These are phyloP conservation scores for Aspergillus novoparasiticus DNA, from an alignment of 2,329 filamentous ascomycete genomes.

Conservation along the genomic window DNA sequence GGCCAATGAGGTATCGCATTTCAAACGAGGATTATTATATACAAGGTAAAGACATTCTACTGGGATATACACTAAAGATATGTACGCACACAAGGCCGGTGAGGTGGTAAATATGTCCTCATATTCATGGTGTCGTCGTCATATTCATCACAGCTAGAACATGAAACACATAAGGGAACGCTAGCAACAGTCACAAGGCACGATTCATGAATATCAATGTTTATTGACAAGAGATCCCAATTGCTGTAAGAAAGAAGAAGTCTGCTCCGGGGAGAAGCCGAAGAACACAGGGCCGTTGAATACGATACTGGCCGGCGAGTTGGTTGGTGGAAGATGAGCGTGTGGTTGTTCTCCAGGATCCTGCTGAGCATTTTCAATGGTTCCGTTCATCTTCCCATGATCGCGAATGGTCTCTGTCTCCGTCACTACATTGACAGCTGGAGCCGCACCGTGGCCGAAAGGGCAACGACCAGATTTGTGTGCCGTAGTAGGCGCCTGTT, in stretches of 20 bases:
- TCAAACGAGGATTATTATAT: not conserved
- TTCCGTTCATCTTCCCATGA: conserved; percentile 12
- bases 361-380: conserved; percentile 6
- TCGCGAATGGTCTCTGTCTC: conserved; percentile 21
- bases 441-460: conserved; percentile 34
- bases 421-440: conserved; percentile 15
- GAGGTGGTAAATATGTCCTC: not conserved
- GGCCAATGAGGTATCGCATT: not conserved
- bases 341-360: conserved; percentile 9
- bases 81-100: not conserved
- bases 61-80: not conserved
- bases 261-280: conserved; percentile 82
- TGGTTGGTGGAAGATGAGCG: conserved; percentile 12
- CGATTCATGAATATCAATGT: not conserved
- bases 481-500: conserved; percentile 6
- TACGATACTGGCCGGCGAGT: conserved; percentile 66
- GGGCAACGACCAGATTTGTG: conserved; percentile 37
- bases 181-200: not conserved
- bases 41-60: not conserved
- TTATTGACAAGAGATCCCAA: conserved; percentile 33
- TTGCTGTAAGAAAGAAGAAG: conserved; percentile 72
- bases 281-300: conserved; percentile 95
- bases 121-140: not conserved
- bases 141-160: not conserved
- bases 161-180: not conserved